Evolutionary conservation across 805 yeast genomes (phyloP).

Genomic region (Saccharomycopsis babjevae): DNA sequence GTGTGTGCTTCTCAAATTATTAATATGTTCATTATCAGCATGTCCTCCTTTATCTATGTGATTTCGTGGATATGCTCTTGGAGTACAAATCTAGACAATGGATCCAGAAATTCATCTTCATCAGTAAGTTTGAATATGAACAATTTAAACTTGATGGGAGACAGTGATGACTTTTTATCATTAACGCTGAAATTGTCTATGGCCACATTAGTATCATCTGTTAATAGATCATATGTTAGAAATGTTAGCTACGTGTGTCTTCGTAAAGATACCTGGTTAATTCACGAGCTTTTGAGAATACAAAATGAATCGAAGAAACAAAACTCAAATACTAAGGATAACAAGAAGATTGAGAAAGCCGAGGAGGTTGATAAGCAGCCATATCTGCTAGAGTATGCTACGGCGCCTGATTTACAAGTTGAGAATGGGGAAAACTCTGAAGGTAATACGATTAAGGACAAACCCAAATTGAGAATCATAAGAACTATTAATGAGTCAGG

Average conservation of each 20-base stretch:
- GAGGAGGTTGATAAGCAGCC: background rate
- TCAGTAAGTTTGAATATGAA: conserved; percentile 23
- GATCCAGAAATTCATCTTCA: conserved; percentile 21
- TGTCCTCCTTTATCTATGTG: conserved; percentile 45
- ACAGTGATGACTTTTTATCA: conserved; percentile 58
- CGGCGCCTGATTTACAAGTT: background rate
- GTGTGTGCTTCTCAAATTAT: conserved; percentile 62
- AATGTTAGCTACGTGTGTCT: conserved; percentile 41
- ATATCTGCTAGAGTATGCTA: background rate
- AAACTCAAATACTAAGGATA: conserved; percentile 10
- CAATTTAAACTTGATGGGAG: conserved; percentile 26
- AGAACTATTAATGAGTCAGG: background rate
- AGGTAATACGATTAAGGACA: background rate
- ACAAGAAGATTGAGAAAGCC: background rate
- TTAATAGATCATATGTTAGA: conserved; percentile 52
- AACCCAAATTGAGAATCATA: background rate
- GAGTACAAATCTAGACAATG: conserved; percentile 28
- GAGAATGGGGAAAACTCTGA: background rate
- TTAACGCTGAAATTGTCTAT: conserved; percentile 50
- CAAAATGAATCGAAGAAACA: conserved; percentile 21
- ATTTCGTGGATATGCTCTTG: conserved; percentile 48
- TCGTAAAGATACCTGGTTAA: conserved; percentile 34
- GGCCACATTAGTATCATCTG: conserved; percentile 57
- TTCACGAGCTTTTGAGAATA: conserved; percentile 20
- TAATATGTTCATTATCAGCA: conserved; percentile 36